Base-by-base conservation (phyloP, 345 rosid genomes). In the Rubroshorea leprosula region DNA sequence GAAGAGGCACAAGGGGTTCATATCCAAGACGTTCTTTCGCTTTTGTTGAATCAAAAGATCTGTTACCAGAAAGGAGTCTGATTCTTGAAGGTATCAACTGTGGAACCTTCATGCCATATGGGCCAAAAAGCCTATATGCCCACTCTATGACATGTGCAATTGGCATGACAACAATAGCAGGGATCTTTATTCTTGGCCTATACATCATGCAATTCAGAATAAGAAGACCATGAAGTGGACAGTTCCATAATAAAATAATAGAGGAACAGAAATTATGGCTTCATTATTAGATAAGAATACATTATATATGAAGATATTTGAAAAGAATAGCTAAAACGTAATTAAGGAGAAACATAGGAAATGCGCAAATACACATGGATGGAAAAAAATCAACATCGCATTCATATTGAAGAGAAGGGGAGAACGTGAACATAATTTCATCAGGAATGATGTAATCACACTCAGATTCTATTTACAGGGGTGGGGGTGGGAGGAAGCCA, bases 131-230 rank as follows among this genome's bases (percentile, higher is more conserved):
- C 65, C 66, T 79, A 73, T 84, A 89, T 61, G 71, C 65, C 72
- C 68, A 65, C 73, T 92, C 93, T 68, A 89, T 82, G 58, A 85
- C 41, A 71, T 81, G 78, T 2, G 95, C 93, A 56, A 89, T 76
- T 19, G 97, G 98, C 94, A 92, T 83, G 76, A 92, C 58, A 66
- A 74, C 79, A 44, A 64, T 55, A 27, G 87, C 83, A 35, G 98
- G 95, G 57, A 92, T 74, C 81, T 83, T 92, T 69, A 92, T 81
- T 62, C 80, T 77, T 27, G 97, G 98, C 87, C 98, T 92, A 85
- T 60, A 71, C 54, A 68, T 55, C 54, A 53, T 2, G 12, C 12
- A 35, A 57, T 26, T 70, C 68, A 61, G 54, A 61, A 66, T 53
- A 67, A 51, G 52, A 54, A 60, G 29, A 61, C 21, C 38, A 60